Evolutionary conservation across 176 grass and related monocot genomes (phyloP).

Genomic region (Musa schizocarpa): DNA sequence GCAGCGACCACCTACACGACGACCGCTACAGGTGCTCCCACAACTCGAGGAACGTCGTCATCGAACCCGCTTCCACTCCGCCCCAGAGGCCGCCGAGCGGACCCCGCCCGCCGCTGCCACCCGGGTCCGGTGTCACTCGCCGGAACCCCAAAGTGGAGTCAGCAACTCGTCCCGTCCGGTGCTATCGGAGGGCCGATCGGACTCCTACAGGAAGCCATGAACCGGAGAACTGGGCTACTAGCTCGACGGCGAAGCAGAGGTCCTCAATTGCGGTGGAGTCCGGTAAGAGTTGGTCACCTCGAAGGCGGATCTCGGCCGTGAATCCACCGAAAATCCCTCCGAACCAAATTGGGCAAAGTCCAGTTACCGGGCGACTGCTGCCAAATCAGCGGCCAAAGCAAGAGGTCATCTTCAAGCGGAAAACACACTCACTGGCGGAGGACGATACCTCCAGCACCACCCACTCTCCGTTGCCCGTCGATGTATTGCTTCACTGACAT

Average conservation of each 20-base stretch:
- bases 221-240: neutral
- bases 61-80: constrained; percentile 2
- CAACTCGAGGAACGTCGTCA: constrained; percentile 25
- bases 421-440: neutral
- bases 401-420: neutral
- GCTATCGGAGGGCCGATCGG: neutral
- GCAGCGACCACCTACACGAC: neutral
- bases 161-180: neutral
- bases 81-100: neutral
- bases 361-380: neutral
- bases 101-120: neutral
- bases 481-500: neutral
- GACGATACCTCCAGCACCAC: neutral
- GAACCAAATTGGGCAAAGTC: neutral
- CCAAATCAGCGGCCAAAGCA: constrained; percentile 16
- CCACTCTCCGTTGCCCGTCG: neutral
- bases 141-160: neutral
- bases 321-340: constrained; percentile 24
- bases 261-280: neutral
- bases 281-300: neutral
- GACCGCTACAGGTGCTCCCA: neutral
- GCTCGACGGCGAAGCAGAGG: constrained; percentile 7
- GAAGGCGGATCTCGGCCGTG: constrained; percentile 3
- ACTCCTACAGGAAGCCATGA: neutral
- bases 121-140: neutral